Evolutionary conservation across 2,329 filamentous ascomycete species (phyloP).

Genomic region (Apiospora saccharicola): DNA sequence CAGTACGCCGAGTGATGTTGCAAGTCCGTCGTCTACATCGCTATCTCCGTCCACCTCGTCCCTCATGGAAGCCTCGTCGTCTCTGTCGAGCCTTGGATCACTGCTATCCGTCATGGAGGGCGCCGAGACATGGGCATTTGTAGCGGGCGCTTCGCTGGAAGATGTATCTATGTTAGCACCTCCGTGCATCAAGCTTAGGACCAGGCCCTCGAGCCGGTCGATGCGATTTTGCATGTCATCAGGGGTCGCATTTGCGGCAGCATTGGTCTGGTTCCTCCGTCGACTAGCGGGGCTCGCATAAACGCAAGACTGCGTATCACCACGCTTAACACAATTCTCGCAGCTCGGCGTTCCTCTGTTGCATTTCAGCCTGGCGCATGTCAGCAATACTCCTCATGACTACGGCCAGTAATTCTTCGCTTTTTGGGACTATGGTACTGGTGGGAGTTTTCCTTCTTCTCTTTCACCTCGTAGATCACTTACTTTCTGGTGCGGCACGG

Average conservation of each 20-base stretch:
- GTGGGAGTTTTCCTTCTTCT: not conserved
- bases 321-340: slow-evolving; percentile 86
- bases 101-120: slow-evolving; percentile 53
- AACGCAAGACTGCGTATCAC: slow-evolving; percentile 80
- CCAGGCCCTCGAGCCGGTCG: slow-evolving; percentile 90
- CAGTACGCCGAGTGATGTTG: slow-evolving; percentile 79
- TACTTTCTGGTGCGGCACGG: slow-evolving; percentile 93
- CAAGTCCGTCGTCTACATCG: slow-evolving; percentile 72
- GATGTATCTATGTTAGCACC: slow-evolving; percentile 62
- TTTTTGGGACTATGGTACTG: not conserved
- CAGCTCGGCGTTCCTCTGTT: slow-evolving; percentile 91
- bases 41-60: slow-evolving; percentile 67
- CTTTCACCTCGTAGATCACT: slow-evolving; percentile 41
- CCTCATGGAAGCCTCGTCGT: slow-evolving; percentile 61
- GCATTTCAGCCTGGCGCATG: slow-evolving; percentile 71
- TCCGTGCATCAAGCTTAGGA: slow-evolving; percentile 93
- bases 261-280: slow-evolving; percentile 73
- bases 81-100: slow-evolving; percentile 59
- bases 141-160: slow-evolving; percentile 43
- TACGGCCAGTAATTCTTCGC: slow-evolving; percentile 25
- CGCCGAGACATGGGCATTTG: slow-evolving; percentile 34
- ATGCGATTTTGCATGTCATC: slow-evolving; percentile 99
- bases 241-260: slow-evolving; percentile 66
- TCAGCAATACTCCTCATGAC: slow-evolving; percentile 30
- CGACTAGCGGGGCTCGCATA: slow-evolving; percentile 77